Conservation (phyloP, 768 basidiomycete genomes). For the Lanmaoa pseudosensibilis region DNA sequence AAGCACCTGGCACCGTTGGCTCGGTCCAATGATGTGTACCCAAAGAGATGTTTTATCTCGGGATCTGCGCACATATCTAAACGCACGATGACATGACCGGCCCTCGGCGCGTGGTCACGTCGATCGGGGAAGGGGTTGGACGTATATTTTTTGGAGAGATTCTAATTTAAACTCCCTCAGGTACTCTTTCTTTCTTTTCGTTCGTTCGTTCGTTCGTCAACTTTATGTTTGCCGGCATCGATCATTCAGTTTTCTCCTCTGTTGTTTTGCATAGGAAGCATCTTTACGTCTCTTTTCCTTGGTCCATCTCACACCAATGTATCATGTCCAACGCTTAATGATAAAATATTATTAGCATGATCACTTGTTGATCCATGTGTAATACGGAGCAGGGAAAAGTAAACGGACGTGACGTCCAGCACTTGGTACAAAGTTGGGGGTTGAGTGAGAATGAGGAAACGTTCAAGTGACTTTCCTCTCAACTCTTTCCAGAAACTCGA, state of each 20-base stretch:
- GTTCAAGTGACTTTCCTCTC: not conserved
- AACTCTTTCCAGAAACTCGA: slow-evolving; percentile 40
- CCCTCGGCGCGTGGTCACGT: not conserved
- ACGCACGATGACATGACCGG: not conserved
- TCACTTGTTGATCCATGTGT: slow-evolving; percentile 10
- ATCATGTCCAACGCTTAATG: slow-evolving; percentile 20
- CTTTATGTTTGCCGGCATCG: slow-evolving; percentile 3
- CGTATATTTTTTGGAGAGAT: not conserved
- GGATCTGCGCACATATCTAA: not conserved
- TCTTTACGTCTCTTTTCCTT: slow-evolving; percentile 3
- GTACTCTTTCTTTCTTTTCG: not conserved
- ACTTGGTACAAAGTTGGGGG: not conserved
- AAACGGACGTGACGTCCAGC: not conserved
- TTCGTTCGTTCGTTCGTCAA: not conserved
- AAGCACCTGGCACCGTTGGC: not conserved
- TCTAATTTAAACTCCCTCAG: slow-evolving; percentile 10
- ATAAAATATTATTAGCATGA: slow-evolving; percentile 17
- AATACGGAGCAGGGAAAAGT: slow-evolving; percentile 6
- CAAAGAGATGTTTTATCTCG: not conserved
- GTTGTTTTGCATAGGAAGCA: slow-evolving; percentile 30
- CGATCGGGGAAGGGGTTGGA: not conserved
- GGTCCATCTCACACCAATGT: slow-evolving; percentile 24
- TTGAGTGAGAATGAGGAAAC: not conserved
- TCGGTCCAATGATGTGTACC: slow-evolving; percentile 19
- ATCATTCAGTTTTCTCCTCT: slow-evolving; percentile 4